Evolutionary conservation across 2,329 filamentous ascomycete species (phyloP).

Genomic region (Cucurbitaria berberidis): DNA sequence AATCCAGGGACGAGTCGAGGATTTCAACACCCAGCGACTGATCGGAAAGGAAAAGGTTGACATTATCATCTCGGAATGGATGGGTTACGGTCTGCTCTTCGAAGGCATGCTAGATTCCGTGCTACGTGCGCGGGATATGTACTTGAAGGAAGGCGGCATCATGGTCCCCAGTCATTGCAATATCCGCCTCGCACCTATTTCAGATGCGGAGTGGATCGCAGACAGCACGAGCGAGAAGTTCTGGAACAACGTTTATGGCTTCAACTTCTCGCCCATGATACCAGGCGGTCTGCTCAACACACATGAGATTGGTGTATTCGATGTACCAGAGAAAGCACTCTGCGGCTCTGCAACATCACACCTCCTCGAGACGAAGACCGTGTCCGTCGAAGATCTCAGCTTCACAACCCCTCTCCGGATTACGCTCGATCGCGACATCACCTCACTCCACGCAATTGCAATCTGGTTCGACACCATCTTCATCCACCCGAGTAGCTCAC

Average conservation of each 20-base stretch:
- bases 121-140: constrained; percentile 84
- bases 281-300: constrained; percentile 78
- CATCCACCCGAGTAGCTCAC: constrained; percentile 59
- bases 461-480: constrained; percentile 98
- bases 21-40: constrained; percentile 70
- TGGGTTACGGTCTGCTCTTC: constrained; percentile 93
- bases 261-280: constrained; percentile 92
- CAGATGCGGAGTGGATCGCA: constrained; percentile 76
- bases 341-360: constrained; percentile 69
- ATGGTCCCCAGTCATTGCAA: constrained; percentile 87
- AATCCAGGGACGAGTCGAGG: constrained; percentile 85
- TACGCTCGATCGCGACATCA: constrained; percentile 65
- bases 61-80: constrained; percentile 97
- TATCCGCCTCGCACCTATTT: constrained; percentile 80
- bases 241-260: constrained; percentile 93
- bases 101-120: constrained; percentile 97
- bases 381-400: constrained; percentile 72
- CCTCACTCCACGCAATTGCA: constrained; percentile 81
- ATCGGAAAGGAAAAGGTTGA: constrained; percentile 69
- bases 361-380: constrained; percentile 76
- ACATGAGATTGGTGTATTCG: constrained; percentile 41
- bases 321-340: constrained; percentile 36
- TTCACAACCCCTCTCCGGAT: constrained; percentile 75
- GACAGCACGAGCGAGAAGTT: constrained; percentile 73
- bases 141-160: constrained; percentile 78